phyloP scores from a whole-genome alignment of 2,329 filamentous ascomycete genomes.

The Aspergillus aculeatus region DNA sequence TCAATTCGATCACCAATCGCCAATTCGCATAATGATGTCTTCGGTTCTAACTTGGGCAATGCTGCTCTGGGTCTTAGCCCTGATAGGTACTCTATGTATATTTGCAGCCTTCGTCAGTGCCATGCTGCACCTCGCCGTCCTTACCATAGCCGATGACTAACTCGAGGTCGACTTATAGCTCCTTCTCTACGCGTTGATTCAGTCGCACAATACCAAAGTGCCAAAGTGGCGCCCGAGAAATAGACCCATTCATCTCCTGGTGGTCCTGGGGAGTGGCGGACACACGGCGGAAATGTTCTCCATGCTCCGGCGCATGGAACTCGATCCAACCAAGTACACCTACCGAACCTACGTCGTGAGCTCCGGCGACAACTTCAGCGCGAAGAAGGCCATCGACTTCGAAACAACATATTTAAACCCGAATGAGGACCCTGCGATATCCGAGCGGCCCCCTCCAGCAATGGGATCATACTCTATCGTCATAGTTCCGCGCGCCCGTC shows the following conservation, averaged over 20 bases:
- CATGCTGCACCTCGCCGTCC: neutral
- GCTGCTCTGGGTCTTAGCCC: neutral
- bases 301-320: slow-evolving; percentile 65
- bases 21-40: neutral
- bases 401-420: slow-evolving; percentile 45
- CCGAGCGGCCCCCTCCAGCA: neutral
- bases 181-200: slow-evolving; percentile 24
- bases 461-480: slow-evolving; percentile 59
- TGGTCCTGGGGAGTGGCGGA: slow-evolving; percentile 88
- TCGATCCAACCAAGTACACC: slow-evolving; percentile 48
- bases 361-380: slow-evolving; percentile 71
- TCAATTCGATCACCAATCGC: neutral
- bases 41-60: neutral
- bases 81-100: neutral
- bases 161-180: slow-evolving; percentile 18
- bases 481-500: slow-evolving; percentile 71
- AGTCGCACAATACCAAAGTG: slow-evolving; percentile 30
- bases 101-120: slow-evolving; percentile 10
- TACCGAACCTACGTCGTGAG: slow-evolving; percentile 81
- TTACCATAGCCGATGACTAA: slow-evolving; percentile 8
- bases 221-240: slow-evolving; percentile 30
- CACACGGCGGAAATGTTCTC: slow-evolving; percentile 94
- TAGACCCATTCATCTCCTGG: slow-evolving; percentile 61
- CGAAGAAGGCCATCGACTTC: slow-evolving; percentile 62
- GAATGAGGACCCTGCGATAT: slow-evolving; percentile 11